Percentiles rank a stretch among this genome's conserved stretches.
These are phyloP conservation scores for Gliomastix tumulicola DNA, from an alignment of 2,329 filamentous ascomycete genomes.

Conservation along the genomic window DNA sequence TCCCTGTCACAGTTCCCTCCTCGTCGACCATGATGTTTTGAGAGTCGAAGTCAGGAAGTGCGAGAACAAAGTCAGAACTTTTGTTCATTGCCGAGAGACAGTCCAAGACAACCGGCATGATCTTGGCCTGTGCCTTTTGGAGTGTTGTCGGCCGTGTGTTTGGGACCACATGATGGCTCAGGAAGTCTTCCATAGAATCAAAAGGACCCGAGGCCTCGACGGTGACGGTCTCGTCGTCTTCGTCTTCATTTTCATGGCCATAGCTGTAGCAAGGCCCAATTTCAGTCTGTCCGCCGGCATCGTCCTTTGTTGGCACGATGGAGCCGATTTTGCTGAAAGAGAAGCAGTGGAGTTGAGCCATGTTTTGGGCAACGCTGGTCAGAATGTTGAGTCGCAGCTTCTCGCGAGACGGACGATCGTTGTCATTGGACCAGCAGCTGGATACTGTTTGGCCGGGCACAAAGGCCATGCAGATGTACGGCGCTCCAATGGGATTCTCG, in stretches of 20 bases:
- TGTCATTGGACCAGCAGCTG: slow-evolving; percentile 8
- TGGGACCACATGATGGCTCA: too few relatives aligned
- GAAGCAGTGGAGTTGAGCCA: slow-evolving; percentile 8
- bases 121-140: slow-evolving; percentile 3
- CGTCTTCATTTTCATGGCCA: not conserved
- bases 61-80: slow-evolving; percentile 8
- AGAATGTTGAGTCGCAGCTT: slow-evolving; percentile 8
- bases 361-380: slow-evolving; percentile 3
- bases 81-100: not conserved
- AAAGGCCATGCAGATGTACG: slow-evolving; percentile 11
- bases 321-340: slow-evolving; percentile 9
- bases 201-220: slow-evolving; percentile 6
- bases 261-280: slow-evolving; percentile 4
- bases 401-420: slow-evolving; percentile 5
- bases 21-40: slow-evolving; percentile 9
- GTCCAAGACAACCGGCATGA: not conserved
- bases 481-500: slow-evolving; percentile 8
- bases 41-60: slow-evolving; percentile 9
- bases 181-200: slow-evolving; percentile 2
- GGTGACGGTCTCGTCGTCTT: slow-evolving; percentile 2
- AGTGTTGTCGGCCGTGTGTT: too few relatives aligned
- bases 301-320: slow-evolving; percentile 1
- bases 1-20: slow-evolving; percentile 5
- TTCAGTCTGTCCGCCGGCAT: too few relatives aligned
- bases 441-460: slow-evolving; percentile 6